Evolutionary conservation across 2,329 filamentous ascomycete species (phyloP), one percentile per base, ranked within the genome.

Genomic region (Trichoderma sp.): DNA sequence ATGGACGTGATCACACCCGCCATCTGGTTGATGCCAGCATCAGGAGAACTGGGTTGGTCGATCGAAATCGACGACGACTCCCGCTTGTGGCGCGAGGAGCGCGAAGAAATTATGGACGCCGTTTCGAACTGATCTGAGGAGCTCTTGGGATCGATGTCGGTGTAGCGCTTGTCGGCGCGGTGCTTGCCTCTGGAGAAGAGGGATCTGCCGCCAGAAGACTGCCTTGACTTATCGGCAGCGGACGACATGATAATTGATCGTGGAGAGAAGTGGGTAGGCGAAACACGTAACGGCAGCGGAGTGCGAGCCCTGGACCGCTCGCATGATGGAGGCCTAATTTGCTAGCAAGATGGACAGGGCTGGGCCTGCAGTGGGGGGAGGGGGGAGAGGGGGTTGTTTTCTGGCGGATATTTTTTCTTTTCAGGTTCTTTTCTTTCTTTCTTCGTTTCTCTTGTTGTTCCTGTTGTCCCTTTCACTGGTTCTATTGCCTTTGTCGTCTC

Each of bases 161-260:
- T 82, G 77, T 86, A 85, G 80, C 90, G 88, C 77, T 88, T 88
- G 77, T 87, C 86, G 66, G 55, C 66, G 82, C 91, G 93, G 82
- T 97, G 92, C 84, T 94, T 96, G 83, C 91, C 92, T 79, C 94
- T 90, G 78, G 93, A 94, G 85, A 98, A 98, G 85, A 98, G 94
- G 74, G 92, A 93, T 79, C 90, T 91, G 78, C 87, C 87, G 77
- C 84, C 84, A 70, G 93, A 94, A 75, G 92, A 94, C 85, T 95
- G 92, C 82, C 93, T 90, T 78, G 91, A 87, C 84, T 95, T 94
- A 85, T 93, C 91, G 85, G 92, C 86, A 85, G 92, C 86, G 79
- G 88, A 86, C 77, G 90, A 85, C 89, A 89, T 89, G 78, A 76
- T 76, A 74, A 74, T 53, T 64, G 67, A 63, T 65, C 68, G 50